phyloP scores from a whole-genome alignment of 2,329 filamentous ascomycete genomes.

The Albophoma yamanashiensis region DNA sequence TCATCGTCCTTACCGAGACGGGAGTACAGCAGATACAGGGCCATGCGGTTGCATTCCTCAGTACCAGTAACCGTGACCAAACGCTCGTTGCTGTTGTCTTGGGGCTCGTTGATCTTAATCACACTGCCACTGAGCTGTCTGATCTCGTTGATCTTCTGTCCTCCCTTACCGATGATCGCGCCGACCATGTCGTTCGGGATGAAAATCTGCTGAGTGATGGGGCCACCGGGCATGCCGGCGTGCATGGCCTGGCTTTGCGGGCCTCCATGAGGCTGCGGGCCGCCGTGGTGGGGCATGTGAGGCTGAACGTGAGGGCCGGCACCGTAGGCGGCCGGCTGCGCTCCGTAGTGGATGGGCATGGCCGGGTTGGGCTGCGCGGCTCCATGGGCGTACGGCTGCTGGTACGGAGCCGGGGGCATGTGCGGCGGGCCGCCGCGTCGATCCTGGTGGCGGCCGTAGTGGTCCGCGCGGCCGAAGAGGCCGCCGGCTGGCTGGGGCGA shows the following conservation, averaged over 20 bases:
- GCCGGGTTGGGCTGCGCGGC: slow-evolving; percentile 50
- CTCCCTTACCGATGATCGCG: slow-evolving; percentile 96
- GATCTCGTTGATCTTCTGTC: slow-evolving; percentile 99
- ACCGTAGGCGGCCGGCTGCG: slow-evolving; percentile 64
- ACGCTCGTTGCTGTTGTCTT: slow-evolving; percentile 97
- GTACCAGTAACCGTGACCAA: slow-evolving; percentile 96
- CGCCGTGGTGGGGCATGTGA: slow-evolving; percentile 51
- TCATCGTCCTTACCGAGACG: slow-evolving; percentile 63
- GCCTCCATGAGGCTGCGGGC: slow-evolving; percentile 47
- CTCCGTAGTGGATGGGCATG: slow-evolving; percentile 70
- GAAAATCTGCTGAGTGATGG: slow-evolving; percentile 95
- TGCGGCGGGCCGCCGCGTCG: slow-evolving; percentile 54
- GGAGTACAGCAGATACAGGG: slow-evolving; percentile 98
- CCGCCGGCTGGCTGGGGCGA: slow-evolving; percentile 86
- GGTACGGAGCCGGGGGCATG: slow-evolving; percentile 62
- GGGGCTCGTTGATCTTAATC: slow-evolving; percentile 99
- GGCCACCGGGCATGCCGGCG: slow-evolving; percentile 45
- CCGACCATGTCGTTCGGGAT: slow-evolving; percentile 99
- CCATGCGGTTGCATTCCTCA: slow-evolving; percentile 98
- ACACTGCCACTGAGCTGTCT: slow-evolving; percentile 93
- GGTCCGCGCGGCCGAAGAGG: slow-evolving; percentile 84
- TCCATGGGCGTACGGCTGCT: slow-evolving; percentile 58
- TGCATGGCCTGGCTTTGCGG: slow-evolving; percentile 68
- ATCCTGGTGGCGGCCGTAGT: slow-evolving; percentile 64
- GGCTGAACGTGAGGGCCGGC: slow-evolving; percentile 68